Conservation (phyloP, 2,329 filamentous ascomycete genomes). For the Colletotrichum horii region DNA sequence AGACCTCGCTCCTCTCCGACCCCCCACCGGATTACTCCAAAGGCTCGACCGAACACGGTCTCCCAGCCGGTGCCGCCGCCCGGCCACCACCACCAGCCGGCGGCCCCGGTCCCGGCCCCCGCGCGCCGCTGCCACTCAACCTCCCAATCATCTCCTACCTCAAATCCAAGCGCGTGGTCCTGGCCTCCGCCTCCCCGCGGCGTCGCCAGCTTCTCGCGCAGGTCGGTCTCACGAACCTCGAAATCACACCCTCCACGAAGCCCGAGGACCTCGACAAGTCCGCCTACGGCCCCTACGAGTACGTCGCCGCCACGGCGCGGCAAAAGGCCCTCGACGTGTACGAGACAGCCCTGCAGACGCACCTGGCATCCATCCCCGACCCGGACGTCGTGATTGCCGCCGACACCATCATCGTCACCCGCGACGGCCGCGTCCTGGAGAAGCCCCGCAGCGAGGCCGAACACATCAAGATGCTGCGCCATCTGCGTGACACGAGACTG, state of each 20-base stretch:
- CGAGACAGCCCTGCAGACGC: slow-evolving; percentile 46
- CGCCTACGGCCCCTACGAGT: slow-evolving; percentile 79
- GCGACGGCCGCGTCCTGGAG: slow-evolving; percentile 80
- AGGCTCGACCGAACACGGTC: slow-evolving; percentile 41
- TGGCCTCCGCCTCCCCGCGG: slow-evolving; percentile 88
- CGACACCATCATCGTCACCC: slow-evolving; percentile 86
- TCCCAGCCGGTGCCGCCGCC: slow-evolving; percentile 18
- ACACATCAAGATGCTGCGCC: slow-evolving; percentile 83
- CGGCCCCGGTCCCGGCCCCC: slow-evolving; percentile 33
- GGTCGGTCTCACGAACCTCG: slow-evolving; percentile 79
- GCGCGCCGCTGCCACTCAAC: slow-evolving; percentile 70
- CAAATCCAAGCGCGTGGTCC: slow-evolving; percentile 79
- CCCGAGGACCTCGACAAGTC: slow-evolving; percentile 86
- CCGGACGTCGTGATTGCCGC: slow-evolving; percentile 87
- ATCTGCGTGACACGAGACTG: slow-evolving; percentile 74
- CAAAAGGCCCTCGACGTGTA: slow-evolving; percentile 83
- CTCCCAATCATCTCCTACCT: slow-evolving; percentile 81
- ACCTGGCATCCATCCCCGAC: slow-evolving; percentile 59
- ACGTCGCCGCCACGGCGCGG: slow-evolving; percentile 85
- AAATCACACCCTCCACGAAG: slow-evolving; percentile 82
- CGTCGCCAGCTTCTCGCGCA: slow-evolving; percentile 81
- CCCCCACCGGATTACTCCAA: slow-evolving; percentile 53
- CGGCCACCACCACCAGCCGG: slow-evolving; percentile 23
- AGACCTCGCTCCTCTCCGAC: slow-evolving; percentile 28
- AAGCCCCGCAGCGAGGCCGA: slow-evolving; percentile 85